Percentiles rank a stretch among this genome's conserved stretches.
Conservation (phyloP, 768 basidiomycete species). For the Rhodosporidiobolus odoratus region DNA sequence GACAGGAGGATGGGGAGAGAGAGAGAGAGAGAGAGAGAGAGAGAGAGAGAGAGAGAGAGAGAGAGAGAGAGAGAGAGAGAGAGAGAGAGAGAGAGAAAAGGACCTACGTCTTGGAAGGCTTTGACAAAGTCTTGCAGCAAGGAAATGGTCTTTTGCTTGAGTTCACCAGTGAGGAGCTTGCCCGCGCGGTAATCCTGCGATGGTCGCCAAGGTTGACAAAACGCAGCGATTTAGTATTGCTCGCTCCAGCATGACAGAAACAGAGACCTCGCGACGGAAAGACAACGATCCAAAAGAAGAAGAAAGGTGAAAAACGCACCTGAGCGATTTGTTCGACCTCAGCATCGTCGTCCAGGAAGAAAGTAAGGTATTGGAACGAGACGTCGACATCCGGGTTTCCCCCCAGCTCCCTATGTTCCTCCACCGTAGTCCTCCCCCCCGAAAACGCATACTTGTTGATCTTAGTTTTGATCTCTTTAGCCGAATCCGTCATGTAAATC, state of each 20-base stretch:
- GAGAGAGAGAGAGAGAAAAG: neutral
- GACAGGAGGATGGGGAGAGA: neutral
- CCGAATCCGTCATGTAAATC: conserved; percentile 92
- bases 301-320: conserved; percentile 51
- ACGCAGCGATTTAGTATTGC: neutral
- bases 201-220: too few relatives aligned
- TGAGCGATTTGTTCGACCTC: conserved; percentile 69
- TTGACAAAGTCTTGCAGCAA: conserved; percentile 74
- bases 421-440: conserved; percentile 90
- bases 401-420: conserved; percentile 80
- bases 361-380: conserved; percentile 85
- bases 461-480: conserved; percentile 93
- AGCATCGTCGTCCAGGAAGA: conserved; percentile 94
- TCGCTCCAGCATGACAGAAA: neutral
- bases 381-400: conserved; percentile 95
- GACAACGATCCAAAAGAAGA: conserved; percentile 3
- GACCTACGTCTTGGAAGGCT: conserved; percentile 70
- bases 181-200: conserved; percentile 85
- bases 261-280: too few relatives aligned
- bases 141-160: conserved; percentile 83
- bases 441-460: conserved; percentile 93
- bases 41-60: conserved; percentile 1
- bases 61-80: conserved; percentile 14
- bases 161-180: conserved; percentile 74
- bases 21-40: neutral